phyloP scores from a whole-genome alignment of 2,329 filamentous ascomycete species.

The Cytospora piceae region DNA sequence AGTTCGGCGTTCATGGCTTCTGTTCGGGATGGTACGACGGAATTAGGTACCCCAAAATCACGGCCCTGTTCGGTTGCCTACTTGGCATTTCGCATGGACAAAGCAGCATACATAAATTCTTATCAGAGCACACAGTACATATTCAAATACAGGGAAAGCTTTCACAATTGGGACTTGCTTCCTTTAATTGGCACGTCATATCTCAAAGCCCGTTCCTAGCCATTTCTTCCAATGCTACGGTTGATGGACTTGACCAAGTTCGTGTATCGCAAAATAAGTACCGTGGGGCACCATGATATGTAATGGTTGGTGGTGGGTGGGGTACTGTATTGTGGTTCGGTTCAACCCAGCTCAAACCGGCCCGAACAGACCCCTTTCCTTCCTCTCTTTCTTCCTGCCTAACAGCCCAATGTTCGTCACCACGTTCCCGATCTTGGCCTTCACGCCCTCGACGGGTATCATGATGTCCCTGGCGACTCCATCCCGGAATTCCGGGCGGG shows the following conservation, averaged over 20 bases:
- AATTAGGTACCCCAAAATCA: not conserved
- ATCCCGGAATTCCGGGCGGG: constrained; percentile 31
- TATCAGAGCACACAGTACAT: not conserved
- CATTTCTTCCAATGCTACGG: not conserved
- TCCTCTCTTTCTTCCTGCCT: constrained; percentile 5
- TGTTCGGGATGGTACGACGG: not conserved
- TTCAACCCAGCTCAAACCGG: not conserved
- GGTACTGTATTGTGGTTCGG: not conserved
- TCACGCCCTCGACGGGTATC: constrained; percentile 64
- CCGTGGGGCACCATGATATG: not conserved
- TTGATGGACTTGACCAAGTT: not conserved
- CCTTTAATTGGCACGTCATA: not conserved
- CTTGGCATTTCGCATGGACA: not conserved
- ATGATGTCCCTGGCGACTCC: constrained; percentile 44
- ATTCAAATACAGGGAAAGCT: not conserved
- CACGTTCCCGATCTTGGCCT: constrained; percentile 75
- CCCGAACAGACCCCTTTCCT: constrained; percentile 19
- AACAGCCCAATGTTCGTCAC: constrained; percentile 56
- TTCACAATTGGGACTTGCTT: not conserved
- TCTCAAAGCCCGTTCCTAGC: not conserved
- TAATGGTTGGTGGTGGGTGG: not conserved
- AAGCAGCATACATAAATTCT: not conserved
- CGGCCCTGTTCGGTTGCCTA: not conserved
- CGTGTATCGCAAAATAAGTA: not conserved
- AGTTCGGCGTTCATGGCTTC: constrained; percentile 10